Base-by-base conservation (phyloP, 2,329 filamentous ascomycete genomes). In the Aureobasidium melanogenum region DNA sequence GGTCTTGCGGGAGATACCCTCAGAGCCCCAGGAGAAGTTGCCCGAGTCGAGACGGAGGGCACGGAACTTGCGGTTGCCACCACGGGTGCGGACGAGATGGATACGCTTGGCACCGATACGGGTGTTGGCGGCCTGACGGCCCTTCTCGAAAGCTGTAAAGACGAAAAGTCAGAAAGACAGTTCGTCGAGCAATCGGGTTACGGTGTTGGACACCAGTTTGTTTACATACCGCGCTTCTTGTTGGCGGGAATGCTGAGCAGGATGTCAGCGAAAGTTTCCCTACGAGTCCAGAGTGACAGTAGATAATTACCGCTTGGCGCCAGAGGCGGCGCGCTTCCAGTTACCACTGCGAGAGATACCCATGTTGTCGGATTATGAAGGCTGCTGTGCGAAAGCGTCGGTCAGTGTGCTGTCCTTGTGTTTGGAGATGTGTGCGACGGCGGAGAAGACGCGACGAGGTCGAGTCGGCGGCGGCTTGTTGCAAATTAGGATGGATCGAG, bases 61-160 rank as follows among this genome's bases (percentile, higher is more conserved):
- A 81, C 94, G 93, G 89, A 95, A 97, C 85, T 99, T 99, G 84
- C 89, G 91, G 90, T 99, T 99, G 73, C 94, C 94, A 80, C 94
- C 91, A 78, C 92, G 92, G 75, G 91, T 96, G 81, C 91, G 92
- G 81, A 97, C 91, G 76, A 94, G 87, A 84, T 96, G 91, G 81
- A 97, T 87, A 79, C 91, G 88, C 89, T 96, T 96, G 78, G 88
- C 76, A 75, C 95, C 94, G 81, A 99, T 97, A 88, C 93, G 90
- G 83, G 94, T 99, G 87, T 94, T 96, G 85, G 94, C 91, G 79
- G 93, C 90, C 87, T 99, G 94, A 80, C 94, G 93, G 80, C 94
- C 94, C 82, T 92, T 91, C 88, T 99, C 95, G 89, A 99, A 99
- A 86, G 92, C 95, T 99, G 91, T 86, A 84, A 74, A 59, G 56